Percentiles rank a stretch among this genome's conserved stretches.
Conservation (phyloP, 23 red algal species). For the Gracilaria vermiculophylla region DNA sequence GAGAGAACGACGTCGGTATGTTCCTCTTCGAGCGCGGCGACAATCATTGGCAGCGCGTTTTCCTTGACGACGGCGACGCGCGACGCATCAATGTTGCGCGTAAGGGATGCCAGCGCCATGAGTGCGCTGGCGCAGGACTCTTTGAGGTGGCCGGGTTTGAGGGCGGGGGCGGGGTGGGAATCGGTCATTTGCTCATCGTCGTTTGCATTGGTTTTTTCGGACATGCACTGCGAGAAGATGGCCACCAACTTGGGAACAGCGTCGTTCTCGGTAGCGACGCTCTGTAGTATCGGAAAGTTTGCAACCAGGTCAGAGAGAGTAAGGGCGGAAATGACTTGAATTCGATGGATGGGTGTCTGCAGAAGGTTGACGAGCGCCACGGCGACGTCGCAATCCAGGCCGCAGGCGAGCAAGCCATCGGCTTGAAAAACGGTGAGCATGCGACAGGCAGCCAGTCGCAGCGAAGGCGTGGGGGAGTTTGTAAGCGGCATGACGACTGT, state of each 20-base stretch:
- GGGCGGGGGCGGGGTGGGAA: background rate
- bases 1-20: conserved; percentile 24
- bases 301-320: conserved; percentile 41
- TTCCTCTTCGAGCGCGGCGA: conserved; percentile 17
- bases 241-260: background rate
- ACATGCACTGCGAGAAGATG: background rate
- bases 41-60: conserved; percentile 32
- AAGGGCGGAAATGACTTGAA: conserved; percentile 4
- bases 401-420: background rate
- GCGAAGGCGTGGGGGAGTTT: background rate
- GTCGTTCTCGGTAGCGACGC: conserved; percentile 17
- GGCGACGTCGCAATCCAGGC: conserved; percentile 9
- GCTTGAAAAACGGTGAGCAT: conserved; percentile 52
- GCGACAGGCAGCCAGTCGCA: conserved; percentile 31
- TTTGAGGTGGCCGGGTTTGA: background rate
- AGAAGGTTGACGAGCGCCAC: conserved; percentile 27
- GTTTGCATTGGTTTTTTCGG: background rate
- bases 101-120: conserved; percentile 23
- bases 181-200: conserved; percentile 2
- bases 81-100: conserved; percentile 21
- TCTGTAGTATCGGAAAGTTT: conserved; percentile 10
- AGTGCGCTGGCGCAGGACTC: conserved; percentile 23
- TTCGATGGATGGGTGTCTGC: background rate
- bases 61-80: conserved; percentile 18
- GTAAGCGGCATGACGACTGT: conserved; percentile 23